These are phyloP conservation scores for Hypoxylon intermedium DNA, from an alignment of 495 filamentous ascomycete species.

Conservation along the genomic window DNA sequence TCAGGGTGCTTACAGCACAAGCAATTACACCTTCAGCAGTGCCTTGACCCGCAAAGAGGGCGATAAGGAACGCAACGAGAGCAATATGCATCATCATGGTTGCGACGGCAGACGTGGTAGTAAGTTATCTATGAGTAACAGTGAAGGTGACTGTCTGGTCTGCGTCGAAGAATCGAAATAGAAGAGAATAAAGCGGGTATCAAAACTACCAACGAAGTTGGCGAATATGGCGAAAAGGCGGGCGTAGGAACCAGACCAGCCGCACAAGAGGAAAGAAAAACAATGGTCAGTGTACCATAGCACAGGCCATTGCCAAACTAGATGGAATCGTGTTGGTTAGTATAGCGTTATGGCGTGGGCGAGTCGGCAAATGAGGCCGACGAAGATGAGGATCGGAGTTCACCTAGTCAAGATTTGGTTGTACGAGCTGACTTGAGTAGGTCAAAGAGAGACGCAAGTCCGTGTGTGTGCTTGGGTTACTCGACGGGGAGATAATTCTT, in stretches of 20 bases:
- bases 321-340: slow-evolving; percentile 11
- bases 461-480: slow-evolving; percentile 10
- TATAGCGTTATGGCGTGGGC: slow-evolving; percentile 1
- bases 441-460: slow-evolving; percentile 27
- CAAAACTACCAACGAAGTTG: slow-evolving; percentile 10
- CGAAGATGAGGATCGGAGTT: slow-evolving; percentile 15
- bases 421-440: neutral
- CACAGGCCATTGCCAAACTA: slow-evolving; percentile 20
- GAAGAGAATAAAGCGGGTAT: too few species aligned
- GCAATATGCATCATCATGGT: slow-evolving; percentile 20
- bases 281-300: slow-evolving; percentile 26
- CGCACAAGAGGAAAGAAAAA: slow-evolving; percentile 23
- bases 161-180: too few species aligned
- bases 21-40: slow-evolving; percentile 19
- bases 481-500: slow-evolving; percentile 1
- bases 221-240: slow-evolving; percentile 26
- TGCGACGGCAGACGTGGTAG: neutral
- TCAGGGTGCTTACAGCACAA: slow-evolving; percentile 27
- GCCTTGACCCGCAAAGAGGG: slow-evolving; percentile 25
- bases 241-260: too few species aligned
- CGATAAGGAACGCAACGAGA: slow-evolving; percentile 10
- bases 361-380: neutral
- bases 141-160: neutral
- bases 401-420: slow-evolving; percentile 22
- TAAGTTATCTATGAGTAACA: neutral